Evolutionary conservation across 352 stramenopile species (phyloP), one percentile per base, ranked within the genome.

Genomic region (Pythium biforme): DNA sequence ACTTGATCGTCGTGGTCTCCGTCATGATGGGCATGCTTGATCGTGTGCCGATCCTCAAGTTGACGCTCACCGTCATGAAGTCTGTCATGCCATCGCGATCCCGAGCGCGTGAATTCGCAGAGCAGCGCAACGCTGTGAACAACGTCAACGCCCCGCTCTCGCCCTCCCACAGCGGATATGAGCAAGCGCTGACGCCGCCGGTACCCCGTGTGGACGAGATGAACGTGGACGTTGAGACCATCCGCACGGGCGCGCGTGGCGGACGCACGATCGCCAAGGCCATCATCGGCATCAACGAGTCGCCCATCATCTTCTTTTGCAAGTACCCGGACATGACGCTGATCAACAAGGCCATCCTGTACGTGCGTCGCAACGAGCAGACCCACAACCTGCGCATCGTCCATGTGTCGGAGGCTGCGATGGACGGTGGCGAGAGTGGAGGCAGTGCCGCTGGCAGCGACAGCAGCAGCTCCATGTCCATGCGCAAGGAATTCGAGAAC

Each of bases 321-420:
- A 98, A 98, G 74, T 60, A 73, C 3, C 81, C 89, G 2, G 77
- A 97, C 62, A 65, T 97, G 5, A 77, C 90, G 34, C 57, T 97
- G 37, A 69, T 98, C 37, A 98, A 98, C 75, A 98, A 98, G 67
- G 92, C 92, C 4, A 92, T 98, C 55, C 70, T 98, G 4, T 98
- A 98, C 65, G 91, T 98, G 43, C 84, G 85, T 23, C 79, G 88
- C 48, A 98, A 98, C 70, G 86, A 95, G 46, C 88, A 97, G 62
- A 97, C 91, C 29, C 86, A 96, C 73, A 94, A 92, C 54, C 74
- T 98, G 31, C 79, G 92, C 47, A 79, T 98, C 34, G 87, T 97
- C 12, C 91, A 98, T 69, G 76, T 93, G 47, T 85, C 75, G 45
- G 75, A 84, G n/a, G n/a, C n/a, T n/a, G n/a, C n/a, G n/a, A n/a